Evolutionary conservation across 495 filamentous ascomycete genomes (phyloP).

Genomic region (Astrocystis sublimbata): DNA sequence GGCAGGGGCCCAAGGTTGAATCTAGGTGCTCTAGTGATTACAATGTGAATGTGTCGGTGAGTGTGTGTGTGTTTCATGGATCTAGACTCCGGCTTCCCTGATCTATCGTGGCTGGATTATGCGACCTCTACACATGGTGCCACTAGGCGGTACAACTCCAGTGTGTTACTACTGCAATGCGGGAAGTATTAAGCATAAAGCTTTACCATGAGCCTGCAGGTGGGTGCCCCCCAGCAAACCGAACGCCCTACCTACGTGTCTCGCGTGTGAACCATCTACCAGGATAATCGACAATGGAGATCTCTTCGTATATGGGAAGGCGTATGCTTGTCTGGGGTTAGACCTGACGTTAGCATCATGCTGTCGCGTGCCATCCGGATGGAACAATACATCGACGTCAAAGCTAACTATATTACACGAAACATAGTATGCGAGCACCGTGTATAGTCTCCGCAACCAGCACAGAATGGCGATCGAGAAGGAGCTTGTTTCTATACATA

Average conservation of each 20-base stretch:
- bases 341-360: neutral
- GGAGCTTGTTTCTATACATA: neutral
- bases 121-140: neutral
- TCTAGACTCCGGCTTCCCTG: neutral
- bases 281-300: neutral
- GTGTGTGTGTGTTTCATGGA: neutral
- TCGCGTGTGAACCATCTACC: neutral
- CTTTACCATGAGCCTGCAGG: neutral
- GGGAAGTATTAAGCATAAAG: neutral
- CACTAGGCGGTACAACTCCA: neutral
- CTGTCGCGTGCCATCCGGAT: neutral
- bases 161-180: neutral
- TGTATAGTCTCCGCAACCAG: neutral
- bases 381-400: neutral
- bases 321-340: neutral
- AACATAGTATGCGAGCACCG: neutral
- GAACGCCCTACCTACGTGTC: neutral
- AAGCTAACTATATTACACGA: neutral
- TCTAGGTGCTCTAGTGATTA: neutral
- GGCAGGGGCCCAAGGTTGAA: slow-evolving; percentile 5
- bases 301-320: neutral
- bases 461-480: neutral
- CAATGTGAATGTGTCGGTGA: neutral
- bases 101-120: slow-evolving; percentile 4
- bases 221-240: neutral